A percentile compares a stretch with the other conserved stretches of the same genome.
These are phyloP conservation scores for Kazachstania africana DNA, from an alignment of 805 yeast species.

Conservation along the genomic window DNA sequence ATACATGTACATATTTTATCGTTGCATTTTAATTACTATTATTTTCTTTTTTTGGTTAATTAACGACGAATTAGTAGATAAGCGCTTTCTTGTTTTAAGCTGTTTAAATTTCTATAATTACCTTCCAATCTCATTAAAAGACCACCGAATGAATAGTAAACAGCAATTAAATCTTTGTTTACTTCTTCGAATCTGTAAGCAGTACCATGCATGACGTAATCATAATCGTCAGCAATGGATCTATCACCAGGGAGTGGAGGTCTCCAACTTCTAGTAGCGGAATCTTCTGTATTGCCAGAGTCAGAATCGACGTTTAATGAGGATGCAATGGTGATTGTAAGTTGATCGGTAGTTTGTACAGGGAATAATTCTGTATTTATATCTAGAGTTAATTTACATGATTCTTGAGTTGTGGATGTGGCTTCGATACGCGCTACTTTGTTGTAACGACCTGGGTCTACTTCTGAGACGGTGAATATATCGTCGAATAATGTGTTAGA, in stretches of 20 bases:
- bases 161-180: slow-evolving; percentile 54
- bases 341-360: slow-evolving; percentile 57
- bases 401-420: slow-evolving; percentile 57
- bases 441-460: slow-evolving; percentile 84
- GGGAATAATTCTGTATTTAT: slow-evolving; percentile 89
- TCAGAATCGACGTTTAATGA: slow-evolving; percentile 46
- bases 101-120: slow-evolving; percentile 76
- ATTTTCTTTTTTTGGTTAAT: too few relatives aligned
- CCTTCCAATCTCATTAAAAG: slow-evolving; percentile 90
- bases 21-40: not conserved
- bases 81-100: slow-evolving; percentile 87
- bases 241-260: slow-evolving; percentile 71
- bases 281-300: slow-evolving; percentile 29
- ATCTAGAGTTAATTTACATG: slow-evolving; percentile 76
- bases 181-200: slow-evolving; percentile 94
- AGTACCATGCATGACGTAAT: slow-evolving; percentile 96
- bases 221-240: slow-evolving; percentile 90
- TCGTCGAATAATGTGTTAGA: slow-evolving; percentile 82
- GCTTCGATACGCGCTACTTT: slow-evolving; percentile 85
- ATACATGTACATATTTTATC: not conserved
- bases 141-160: slow-evolving; percentile 93
- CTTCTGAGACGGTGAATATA: slow-evolving; percentile 72
- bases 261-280: slow-evolving; percentile 30
- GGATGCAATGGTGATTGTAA: slow-evolving; percentile 80
- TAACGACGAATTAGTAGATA: slow-evolving; percentile 72